These are phyloP conservation scores for Lecanicillium sp. DNA, from an alignment of 2,329 filamentous ascomycete species.

Conservation along the genomic window DNA sequence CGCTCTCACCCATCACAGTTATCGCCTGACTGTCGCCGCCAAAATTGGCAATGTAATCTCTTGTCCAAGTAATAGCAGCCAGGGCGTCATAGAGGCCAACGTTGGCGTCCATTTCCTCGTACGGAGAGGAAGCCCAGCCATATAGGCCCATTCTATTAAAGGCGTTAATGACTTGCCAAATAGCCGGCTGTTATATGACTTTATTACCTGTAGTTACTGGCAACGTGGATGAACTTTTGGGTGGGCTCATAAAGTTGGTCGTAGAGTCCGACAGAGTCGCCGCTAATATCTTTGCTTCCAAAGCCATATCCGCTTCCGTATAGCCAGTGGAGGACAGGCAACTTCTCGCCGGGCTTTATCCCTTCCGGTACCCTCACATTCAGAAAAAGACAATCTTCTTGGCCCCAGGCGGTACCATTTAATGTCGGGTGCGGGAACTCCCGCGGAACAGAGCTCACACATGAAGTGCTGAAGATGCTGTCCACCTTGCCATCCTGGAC, in stretches of 20 bases:
- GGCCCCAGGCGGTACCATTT: slow-evolving; percentile 14
- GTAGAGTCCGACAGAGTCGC: slow-evolving; percentile 12
- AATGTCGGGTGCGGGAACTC: slow-evolving; percentile 9
- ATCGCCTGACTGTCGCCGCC: slow-evolving; percentile 42
- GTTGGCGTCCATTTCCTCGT: slow-evolving; percentile 13
- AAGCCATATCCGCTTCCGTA: slow-evolving; percentile 14
- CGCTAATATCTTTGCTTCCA: slow-evolving; percentile 13
- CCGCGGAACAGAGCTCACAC: slow-evolving; percentile 11
- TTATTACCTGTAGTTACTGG: slow-evolving; percentile 13
- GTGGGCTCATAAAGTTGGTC: slow-evolving; percentile 9
- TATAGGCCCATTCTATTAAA: slow-evolving; percentile 9
- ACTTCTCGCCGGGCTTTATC: slow-evolving; percentile 11
- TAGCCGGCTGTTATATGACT: not conserved
- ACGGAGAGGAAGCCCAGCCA: slow-evolving; percentile 11
- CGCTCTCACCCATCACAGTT: slow-evolving; percentile 41
- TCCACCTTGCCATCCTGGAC: slow-evolving; percentile 11
- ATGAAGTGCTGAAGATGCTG: slow-evolving; percentile 4
- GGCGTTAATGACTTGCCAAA: not conserved
- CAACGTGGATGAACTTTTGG: slow-evolving; percentile 13
- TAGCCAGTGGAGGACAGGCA: slow-evolving; percentile 14
- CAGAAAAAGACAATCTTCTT: slow-evolving; percentile 15
- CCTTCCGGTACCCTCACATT: slow-evolving; percentile 14
- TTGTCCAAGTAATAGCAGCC: slow-evolving; percentile 12
- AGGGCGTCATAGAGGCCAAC: slow-evolving; percentile 12
- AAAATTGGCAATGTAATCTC: slow-evolving; percentile 39